A percentile compares a stretch with the other conserved stretches of the same genome.
Conservation (phyloP, 148 eudicot species). For the Fagopyrum tataricum region DNA sequence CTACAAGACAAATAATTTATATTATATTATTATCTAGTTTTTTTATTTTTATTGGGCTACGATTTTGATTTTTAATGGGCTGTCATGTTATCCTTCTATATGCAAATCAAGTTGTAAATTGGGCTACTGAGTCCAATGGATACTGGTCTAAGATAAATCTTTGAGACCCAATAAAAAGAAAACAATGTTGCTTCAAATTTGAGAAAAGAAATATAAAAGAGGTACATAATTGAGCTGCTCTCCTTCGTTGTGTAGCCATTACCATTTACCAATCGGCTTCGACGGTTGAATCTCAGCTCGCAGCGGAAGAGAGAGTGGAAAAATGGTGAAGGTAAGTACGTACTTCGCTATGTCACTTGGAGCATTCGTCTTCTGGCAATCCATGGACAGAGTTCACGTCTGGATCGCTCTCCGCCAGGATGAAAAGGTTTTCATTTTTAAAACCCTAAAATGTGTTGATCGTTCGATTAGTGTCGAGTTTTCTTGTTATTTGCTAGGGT, state of each 20-base stretch:
- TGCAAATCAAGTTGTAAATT: neutral
- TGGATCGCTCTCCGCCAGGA: constrained; percentile 98
- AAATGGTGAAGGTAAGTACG: constrained; percentile 59
- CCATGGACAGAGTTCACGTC: constrained; percentile 93
- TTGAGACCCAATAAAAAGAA: neutral
- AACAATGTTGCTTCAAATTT: neutral
- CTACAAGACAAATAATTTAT: neutral
- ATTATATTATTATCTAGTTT: too few species aligned
- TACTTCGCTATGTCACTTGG: constrained; percentile 79
- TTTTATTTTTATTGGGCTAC: too few species aligned
- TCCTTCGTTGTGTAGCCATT: neutral
- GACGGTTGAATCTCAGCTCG: constrained; percentile 8
- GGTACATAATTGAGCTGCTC: neutral
- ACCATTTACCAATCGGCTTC: constrained; percentile 7
- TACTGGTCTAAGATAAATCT: neutral
- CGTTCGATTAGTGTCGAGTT: neutral
- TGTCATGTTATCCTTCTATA: too few species aligned
- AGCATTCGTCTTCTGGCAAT: constrained; percentile 77
- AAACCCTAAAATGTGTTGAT: constrained; percentile 18
- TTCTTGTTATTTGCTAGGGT: neutral
- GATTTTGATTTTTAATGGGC: too few species aligned
- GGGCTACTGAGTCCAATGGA: neutral
- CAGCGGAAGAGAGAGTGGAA: constrained; percentile 2
- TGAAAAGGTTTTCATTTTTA: constrained; percentile 54
- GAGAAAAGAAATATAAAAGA: neutral